Base-by-base conservation (phyloP, 2,329 filamentous ascomycete genomes). In the Pseudomassariella vexata region DNA sequence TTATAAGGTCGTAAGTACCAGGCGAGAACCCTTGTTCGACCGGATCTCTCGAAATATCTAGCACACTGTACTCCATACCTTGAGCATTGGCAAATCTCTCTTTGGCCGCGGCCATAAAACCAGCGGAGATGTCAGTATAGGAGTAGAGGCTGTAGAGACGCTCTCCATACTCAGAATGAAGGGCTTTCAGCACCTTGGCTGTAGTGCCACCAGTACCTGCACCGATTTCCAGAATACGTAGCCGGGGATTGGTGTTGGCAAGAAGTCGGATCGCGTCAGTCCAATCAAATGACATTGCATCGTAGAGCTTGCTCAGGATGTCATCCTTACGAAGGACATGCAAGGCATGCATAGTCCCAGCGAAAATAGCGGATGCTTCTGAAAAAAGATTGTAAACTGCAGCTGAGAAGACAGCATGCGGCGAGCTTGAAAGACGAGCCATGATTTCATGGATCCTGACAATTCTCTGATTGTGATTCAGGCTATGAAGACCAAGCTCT, bases 41-140 rank as follows among this genome's bases (percentile, higher is more conserved):
- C 5, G 34, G 24, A 19, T 30, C 23, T 19, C 15, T 22, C n/a
- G 23, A 17, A 14, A 28, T 22, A 19, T 28, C 29, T 21, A 19
- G 22, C 9, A 29, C 28, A 6, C 17, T 16, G 18, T 26, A 35
- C 20, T 29, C 21, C 14, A 35, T 14, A 16, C 20, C 19, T 40
- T 37, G n/a, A 35, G 15, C 12, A 30, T 37, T 15, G 32, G 17
- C 22, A 18, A 46, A 44, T 7, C 27, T 25, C 9, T 41, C 36
- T 30, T 39, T 27, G 5, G 44, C 44, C 14, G 22, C 18, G 9
- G 12, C 24, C 22, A 47, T 41, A 29, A 44, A 47, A 5, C 38
- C 36, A 11, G 31, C 23, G 3, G 38, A 40, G 24, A 47, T 32
- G 23, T 47, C 44, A 11, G 44, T 47, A 30, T 35, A 44, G 12